Percentiles rank a stretch among this genome's conserved stretches.
Evolutionary conservation across 495 filamentous ascomycete species (phyloP).

Genomic region (Hapsidospora chrysogenum): DNA sequence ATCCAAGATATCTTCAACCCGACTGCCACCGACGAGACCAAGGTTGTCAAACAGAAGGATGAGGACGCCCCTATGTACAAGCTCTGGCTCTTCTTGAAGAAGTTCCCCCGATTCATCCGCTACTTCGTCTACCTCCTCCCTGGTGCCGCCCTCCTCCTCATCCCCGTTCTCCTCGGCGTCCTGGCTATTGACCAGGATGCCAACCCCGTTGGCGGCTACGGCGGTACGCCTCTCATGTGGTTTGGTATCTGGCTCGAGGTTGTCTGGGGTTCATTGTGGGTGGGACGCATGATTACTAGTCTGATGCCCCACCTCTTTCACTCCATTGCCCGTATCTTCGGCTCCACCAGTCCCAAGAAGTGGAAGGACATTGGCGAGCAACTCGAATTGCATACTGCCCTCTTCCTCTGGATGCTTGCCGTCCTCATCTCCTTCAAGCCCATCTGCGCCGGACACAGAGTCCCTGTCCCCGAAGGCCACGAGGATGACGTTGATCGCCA

Average conservation of each 20-base stretch:
- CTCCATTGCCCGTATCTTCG: constrained; percentile 56
- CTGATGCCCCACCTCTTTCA: constrained; percentile 51
- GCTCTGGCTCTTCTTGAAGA: constrained; percentile 36
- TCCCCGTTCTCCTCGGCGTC: constrained; percentile 66
- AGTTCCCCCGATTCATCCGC: constrained; percentile 61
- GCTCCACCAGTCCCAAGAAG: constrained; percentile 73
- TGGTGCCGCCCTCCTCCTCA: constrained; percentile 51
- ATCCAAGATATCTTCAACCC: constrained; percentile 75
- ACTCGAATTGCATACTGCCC: constrained; percentile 67
- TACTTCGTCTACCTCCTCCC: constrained; percentile 83
- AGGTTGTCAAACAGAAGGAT: constrained; percentile 46
- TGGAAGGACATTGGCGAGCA: constrained; percentile 82
- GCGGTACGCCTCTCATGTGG: constrained; percentile 69
- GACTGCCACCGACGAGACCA: constrained; percentile 35
- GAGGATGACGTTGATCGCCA: constrained; percentile 31
- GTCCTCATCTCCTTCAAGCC: constrained; percentile 57
- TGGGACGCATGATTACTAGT: constrained; percentile 58
- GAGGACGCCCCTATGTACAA: constrained; percentile 42
- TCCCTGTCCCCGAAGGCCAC: constrained; percentile 14
- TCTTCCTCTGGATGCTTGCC: constrained; percentile 89
- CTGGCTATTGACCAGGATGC: constrained; percentile 33
- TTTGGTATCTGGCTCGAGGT: constrained; percentile 92
- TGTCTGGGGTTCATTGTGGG: constrained; percentile 86
- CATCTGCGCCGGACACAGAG: constrained; percentile 60
- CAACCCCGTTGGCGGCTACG: constrained; percentile 40